Evolutionary conservation across 768 basidiomycete species (phyloP), one percentile per base, ranked within the genome.

Genomic region (Termitomyces bulborhizus): DNA sequence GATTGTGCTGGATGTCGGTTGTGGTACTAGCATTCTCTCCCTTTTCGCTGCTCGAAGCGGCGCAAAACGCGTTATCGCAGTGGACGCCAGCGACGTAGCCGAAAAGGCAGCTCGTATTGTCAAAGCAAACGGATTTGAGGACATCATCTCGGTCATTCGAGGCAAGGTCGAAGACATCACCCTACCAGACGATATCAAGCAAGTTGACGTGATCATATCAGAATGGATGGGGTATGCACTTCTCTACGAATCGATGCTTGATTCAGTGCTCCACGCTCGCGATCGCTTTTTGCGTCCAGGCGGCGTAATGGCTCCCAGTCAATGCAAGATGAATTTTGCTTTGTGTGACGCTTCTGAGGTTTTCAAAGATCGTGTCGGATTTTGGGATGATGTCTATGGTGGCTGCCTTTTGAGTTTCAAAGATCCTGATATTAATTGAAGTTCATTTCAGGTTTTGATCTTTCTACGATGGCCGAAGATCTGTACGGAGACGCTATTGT

Each of bases 211-310:
- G 56, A 94, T 99, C 68, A 76, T 98, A 49, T 95, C 93, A 4
- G 96, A 99, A 70, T 98, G 96, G 96, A 98, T 98, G 96, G 93
- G 86, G 15, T 93, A 92, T 64, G 87, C 86, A 1, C 74, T 93
- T 24, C 79, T 98, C 21, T 98, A 98, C 69, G 96, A 99, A 70
- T 91, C 89, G 42, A 98, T 99, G 96, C 81, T 98, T 34, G 96
- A 98, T 69, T 96, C 94, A 1, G 96, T 99, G 16, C 74, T 99
- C 18, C 72, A 75, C 57, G 96, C 96, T 0, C 80, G 96, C 16
- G 93, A 98, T 68, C 80, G 87, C 21, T 98, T 93, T 72, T 76
- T 98, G 32, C 74, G 75, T 46, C 81, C 85, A 0, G 80, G 70
- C 4, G 93, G 95, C 1, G 72, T 97, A 26, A 87, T 98, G 86